Base-by-base conservation (phyloP, 345 rosid genomes). In the Corchorus capsularis region DNA sequence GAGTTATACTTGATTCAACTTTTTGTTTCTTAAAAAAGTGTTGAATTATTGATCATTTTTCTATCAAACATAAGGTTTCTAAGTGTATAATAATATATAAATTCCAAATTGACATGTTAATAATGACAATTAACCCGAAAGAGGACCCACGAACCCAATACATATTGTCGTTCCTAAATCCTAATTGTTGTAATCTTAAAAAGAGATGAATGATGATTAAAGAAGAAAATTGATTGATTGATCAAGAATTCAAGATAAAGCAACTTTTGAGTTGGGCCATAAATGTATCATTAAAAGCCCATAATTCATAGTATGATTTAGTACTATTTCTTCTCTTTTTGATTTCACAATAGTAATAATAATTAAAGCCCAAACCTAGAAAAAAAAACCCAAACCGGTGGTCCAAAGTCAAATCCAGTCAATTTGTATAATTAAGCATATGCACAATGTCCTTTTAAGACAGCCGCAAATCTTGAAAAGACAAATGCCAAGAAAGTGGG, bases 381-480 rank as follows among this genome's bases (percentile, higher is more conserved):
- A 14, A 15, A 22, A 3, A 46, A 69, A 49, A 15, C 59, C 59
- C 57, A 69, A 69, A 50, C 37, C 32, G 6, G 5, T 4, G 12
- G 63, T 62, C 34, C 56, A 39, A 77, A 9, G 70, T 77, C 75
- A 67, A 71, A 35, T 52, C 19, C 3, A 39, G 73, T 69, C 22
- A 62, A 20, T 27, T 27, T 27, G 27, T 27, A 27, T 27, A 27
- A 6, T 5, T 1, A 47, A 34, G 22, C 12, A 6, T 6, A 47
- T n/a, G 22, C 12, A 64, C n/a, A 9, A 13, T 34, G 8, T 34
- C 14, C 16, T 27, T 6, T 27, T 6, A 22, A 5, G 64, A 64
- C 50, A 75, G 84, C 84, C 79, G 81, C 79, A 71, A 59, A 78
- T 64, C 74, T 74, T 78, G 81, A 77, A 74, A 63, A 8, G 68